Conservation (phyloP, 331 rosid genomes). For the Quercus lobata region DNA sequence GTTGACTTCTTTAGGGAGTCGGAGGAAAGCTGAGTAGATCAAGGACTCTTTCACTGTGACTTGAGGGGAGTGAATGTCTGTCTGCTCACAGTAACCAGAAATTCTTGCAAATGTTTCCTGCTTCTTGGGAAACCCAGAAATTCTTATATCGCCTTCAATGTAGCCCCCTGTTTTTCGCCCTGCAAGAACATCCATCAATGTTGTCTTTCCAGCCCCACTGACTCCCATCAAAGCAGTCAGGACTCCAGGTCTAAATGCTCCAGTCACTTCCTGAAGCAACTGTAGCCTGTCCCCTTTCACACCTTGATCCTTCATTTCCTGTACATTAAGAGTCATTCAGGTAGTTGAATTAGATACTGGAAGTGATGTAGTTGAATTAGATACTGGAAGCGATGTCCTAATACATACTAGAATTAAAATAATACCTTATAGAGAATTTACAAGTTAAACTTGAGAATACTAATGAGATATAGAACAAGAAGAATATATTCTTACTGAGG, state of each 20-base stretch:
- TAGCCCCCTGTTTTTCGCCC: constrained; percentile 97
- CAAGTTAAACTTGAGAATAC: background rate
- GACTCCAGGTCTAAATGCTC: constrained; percentile 95
- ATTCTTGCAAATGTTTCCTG: constrained; percentile 98
- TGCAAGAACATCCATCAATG: constrained; percentile 96
- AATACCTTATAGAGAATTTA: background rate
- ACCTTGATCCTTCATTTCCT: constrained; percentile 96
- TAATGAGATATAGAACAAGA: background rate
- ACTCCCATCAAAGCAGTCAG: constrained; percentile 97
- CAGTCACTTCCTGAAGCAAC: constrained; percentile 71
- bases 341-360: constrained; percentile 34
- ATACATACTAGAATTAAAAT: background rate
- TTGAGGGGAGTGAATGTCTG: constrained; percentile 97
- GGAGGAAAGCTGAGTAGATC: constrained; percentile 87
- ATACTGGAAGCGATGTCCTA: constrained; percentile 32
- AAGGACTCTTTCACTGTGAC: constrained; percentile 79
- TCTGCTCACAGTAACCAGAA: constrained; percentile 97
- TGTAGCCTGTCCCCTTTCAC: constrained; percentile 69
- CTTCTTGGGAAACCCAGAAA: constrained; percentile 90
- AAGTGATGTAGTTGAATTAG: background rate
- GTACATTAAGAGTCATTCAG: constrained; percentile 80
- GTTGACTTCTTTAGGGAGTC: constrained; percentile 73
- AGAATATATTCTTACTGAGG: constrained; percentile 51
- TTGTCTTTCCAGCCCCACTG: constrained; percentile 98
- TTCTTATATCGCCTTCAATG: constrained; percentile 80